Percentiles rank a stretch among this genome's conserved stretches.
phyloP scores from a whole-genome alignment of 2,329 filamentous ascomycete species.

The Penicillium sclerotiorum region DNA sequence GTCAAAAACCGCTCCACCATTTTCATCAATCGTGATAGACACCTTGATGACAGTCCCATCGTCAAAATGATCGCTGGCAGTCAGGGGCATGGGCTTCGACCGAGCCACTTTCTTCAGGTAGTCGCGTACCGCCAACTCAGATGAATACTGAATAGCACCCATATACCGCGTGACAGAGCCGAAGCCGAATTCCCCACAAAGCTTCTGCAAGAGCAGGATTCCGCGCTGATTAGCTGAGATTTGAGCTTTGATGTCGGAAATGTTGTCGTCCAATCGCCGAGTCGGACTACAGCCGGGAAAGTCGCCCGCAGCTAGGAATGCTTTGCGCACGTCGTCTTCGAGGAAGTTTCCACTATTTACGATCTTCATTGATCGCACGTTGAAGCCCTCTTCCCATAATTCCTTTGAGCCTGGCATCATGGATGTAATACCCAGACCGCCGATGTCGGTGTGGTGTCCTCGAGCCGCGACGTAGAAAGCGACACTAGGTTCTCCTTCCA shows the following conservation, averaged over 20 bases:
- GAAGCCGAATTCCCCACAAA: constrained; percentile 12
- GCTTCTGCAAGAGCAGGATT: constrained; percentile 48
- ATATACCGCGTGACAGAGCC: constrained; percentile 33
- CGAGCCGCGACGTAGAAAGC: constrained; percentile 3
- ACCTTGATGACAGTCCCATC: constrained; percentile 74
- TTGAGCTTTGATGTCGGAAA: constrained; percentile 80
- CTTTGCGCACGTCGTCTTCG: background rate
- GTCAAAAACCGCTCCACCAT: constrained; percentile 72
- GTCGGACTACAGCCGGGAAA: constrained; percentile 71
- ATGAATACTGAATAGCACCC: constrained; percentile 65
- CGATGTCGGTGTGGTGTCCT: constrained; percentile 2
- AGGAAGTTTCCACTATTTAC: background rate
- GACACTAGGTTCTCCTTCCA: background rate
- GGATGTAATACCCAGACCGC: constrained; percentile 5
- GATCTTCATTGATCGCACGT: constrained; percentile 3
- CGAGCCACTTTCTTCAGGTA: constrained; percentile 12
- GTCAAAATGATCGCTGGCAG: constrained; percentile 75
- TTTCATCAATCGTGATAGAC: constrained; percentile 69
- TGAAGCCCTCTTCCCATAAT: constrained; percentile 4
- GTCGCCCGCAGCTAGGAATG: constrained; percentile 36
- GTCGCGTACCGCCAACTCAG: constrained; percentile 69
- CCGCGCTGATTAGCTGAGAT: constrained; percentile 81
- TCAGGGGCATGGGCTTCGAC: background rate
- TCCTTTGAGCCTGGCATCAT: constrained; percentile 6
- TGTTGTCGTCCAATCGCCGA: constrained; percentile 72